Base-by-base conservation (phyloP, 352 stramenopile genomes). In the Pythium dissimile region DNA sequence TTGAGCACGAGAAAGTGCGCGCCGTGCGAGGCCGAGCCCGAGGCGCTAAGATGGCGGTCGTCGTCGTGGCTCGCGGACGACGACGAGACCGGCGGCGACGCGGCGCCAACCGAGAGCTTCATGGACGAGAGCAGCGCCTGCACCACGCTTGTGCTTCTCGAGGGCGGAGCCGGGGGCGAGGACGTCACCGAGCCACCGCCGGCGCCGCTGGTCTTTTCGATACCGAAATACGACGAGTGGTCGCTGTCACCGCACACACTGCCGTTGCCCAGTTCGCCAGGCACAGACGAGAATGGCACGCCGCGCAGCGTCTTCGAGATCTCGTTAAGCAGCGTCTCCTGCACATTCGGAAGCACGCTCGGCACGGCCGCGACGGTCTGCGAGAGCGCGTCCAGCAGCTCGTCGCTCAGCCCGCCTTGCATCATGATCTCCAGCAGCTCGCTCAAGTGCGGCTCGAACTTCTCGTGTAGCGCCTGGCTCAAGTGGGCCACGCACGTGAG, bases 291-390 rank as follows among this genome's bases (percentile, higher is more conserved):
- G 26, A 94, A 94, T 3, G 84, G 74, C 8, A 82, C 72, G 11
- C 95, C 94, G 23, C 92, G 88, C 12, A 99, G 70, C 50, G 94
- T 97, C 13, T 88, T 79, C n/a, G 95, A 98, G 21, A 99, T 94
- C 59, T 98, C 95, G 56, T 98, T 95, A 31, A 99, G 77, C 13
- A 99, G 71, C 16, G 95, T 84, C 47, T 98, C 88, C 69, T 99
- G 90, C 20, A 99, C 96, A 26, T 81, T 80, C 1, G 79, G 66
- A n/a, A 97, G 64, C 13, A 94, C 73, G 23, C 80, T 95, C 8
- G 97, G 96, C 10, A 98, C 72, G 63, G 80, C 92, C 1, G 75
- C 62, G 1, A 91, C 88, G 52, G 99, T 95, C 5, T 95, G 89
- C 1, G 94, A 72, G 2, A 99, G 73, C 16, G 94, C 92, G 31